Evolutionary conservation across 139 green algal species (phyloP).

Genomic region (Limnomonas spitsbergensis): DNA sequence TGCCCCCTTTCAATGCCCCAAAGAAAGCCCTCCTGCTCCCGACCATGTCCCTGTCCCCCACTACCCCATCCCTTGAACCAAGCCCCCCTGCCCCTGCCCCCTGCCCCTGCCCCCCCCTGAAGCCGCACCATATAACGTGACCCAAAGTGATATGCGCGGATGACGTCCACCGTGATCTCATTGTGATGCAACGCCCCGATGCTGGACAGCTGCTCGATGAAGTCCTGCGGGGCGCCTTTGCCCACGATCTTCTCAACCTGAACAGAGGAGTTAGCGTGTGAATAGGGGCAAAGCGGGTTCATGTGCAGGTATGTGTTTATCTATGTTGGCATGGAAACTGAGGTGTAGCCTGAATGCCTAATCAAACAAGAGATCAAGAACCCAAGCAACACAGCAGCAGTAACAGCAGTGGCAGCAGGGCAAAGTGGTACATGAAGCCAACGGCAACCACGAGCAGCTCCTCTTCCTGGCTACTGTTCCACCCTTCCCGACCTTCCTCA

Average conservation of each 20-base stretch:
- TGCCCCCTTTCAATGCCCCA: too few species aligned
- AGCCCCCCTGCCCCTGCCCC: too few species aligned
- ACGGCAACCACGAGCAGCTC: too few species aligned
- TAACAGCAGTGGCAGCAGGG: too few species aligned
- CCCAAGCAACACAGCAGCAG: too few species aligned
- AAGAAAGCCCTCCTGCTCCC: too few species aligned
- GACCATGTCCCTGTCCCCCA: too few species aligned
- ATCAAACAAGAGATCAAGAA: background rate
- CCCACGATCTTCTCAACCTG: conserved; percentile 18
- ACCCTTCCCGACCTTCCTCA: too few species aligned
- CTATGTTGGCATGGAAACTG: background rate
- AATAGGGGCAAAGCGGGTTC: background rate
- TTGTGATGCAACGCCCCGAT: background rate
- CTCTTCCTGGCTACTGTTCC: too few species aligned
- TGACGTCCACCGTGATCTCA: background rate
- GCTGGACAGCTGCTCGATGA: conserved; percentile 7
- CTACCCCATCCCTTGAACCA: too few species aligned
- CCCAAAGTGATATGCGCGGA: conserved; percentile 57
- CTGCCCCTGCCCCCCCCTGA: too few species aligned
- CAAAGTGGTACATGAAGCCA: too few species aligned
- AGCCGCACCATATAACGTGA: conserved; percentile 10
- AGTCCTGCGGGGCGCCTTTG: background rate
- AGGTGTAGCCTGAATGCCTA: background rate
- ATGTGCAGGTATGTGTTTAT: background rate
- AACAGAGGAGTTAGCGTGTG: background rate